phyloP scores from a whole-genome alignment of 768 basidiomycete genomes.

The Mycena vulgaris region DNA sequence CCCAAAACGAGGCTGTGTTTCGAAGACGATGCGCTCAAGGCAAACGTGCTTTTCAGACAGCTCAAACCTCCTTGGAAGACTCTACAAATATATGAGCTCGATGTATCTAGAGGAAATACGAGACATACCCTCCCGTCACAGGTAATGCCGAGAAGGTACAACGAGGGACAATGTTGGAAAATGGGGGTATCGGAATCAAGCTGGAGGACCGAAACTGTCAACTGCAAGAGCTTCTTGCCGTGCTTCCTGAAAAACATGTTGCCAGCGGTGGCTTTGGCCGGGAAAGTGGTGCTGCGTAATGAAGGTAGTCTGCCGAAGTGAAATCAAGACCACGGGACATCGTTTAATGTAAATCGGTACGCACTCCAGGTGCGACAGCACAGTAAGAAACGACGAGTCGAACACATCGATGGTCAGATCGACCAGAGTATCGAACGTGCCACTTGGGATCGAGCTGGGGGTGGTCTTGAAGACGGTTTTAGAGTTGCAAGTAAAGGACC shows the following conservation, averaged over 20 bases:
- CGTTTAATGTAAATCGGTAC: background rate
- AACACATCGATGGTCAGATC: background rate
- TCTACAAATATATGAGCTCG: background rate
- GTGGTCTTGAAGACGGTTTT: background rate
- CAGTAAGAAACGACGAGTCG: background rate
- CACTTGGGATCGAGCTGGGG: background rate
- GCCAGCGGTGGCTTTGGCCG: background rate
- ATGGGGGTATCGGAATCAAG: background rate
- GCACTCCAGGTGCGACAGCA: constrained; percentile 1
- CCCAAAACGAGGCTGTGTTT: no score
- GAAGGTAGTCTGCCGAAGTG: background rate
- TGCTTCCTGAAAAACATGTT: background rate
- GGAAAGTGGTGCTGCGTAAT: background rate
- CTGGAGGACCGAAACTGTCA: constrained; percentile 7
- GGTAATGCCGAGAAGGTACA: background rate
- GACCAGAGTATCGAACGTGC: background rate
- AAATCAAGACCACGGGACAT: background rate
- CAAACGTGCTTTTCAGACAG: background rate
- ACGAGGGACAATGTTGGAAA: background rate
- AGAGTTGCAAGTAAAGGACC: background rate
- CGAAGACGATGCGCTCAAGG: constrained; percentile 20
- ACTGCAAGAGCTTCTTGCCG: constrained; percentile 9
- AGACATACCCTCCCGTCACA: constrained; percentile 4
- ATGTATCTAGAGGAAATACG: no score
- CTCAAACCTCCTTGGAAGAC: background rate